Conservation (phyloP, 306 rosid genomes). For the Malus sieversii region DNA sequence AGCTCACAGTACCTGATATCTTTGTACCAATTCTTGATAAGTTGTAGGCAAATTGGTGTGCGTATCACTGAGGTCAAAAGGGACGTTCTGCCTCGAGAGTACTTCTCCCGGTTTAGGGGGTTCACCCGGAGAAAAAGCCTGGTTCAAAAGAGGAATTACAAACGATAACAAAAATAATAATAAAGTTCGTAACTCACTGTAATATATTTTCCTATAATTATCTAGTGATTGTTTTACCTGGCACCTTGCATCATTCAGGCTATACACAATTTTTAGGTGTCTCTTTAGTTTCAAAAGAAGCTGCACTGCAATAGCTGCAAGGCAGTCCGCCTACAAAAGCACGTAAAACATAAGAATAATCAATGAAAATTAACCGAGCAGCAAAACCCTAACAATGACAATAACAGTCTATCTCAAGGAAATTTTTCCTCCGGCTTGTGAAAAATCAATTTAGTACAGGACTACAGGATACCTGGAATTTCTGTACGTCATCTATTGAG, state of each 20-base stretch:
- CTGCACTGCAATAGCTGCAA: conserved; percentile 76
- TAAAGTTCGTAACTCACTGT: background rate
- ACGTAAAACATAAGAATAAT: background rate
- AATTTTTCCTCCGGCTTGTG: background rate
- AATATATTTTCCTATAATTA: background rate
- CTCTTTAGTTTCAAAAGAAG: conserved; percentile 93
- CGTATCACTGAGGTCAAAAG: conserved; percentile 52
- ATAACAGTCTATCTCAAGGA: background rate
- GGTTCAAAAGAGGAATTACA: conserved; percentile 12
- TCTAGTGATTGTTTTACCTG: conserved; percentile 50
- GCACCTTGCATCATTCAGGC: conserved; percentile 81
- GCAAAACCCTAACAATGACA: background rate
- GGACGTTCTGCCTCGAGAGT: conserved; percentile 66
- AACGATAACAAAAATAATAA: background rate
- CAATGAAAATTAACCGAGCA: background rate
- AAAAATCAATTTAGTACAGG: background rate
- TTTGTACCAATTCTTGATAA: conserved; percentile 63
- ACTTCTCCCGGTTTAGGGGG: conserved; percentile 79
- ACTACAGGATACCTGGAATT: conserved; percentile 55
- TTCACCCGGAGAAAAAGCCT: conserved; percentile 88
- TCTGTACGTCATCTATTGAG: conserved; percentile 60
- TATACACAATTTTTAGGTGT: conserved; percentile 74
- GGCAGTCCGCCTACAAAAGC: conserved; percentile 62
- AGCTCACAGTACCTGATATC: conserved; percentile 60
- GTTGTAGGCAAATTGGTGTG: conserved; percentile 61